Base-by-base conservation (phyloP, 306 rosid genomes). In the Vicia faba region DNA sequence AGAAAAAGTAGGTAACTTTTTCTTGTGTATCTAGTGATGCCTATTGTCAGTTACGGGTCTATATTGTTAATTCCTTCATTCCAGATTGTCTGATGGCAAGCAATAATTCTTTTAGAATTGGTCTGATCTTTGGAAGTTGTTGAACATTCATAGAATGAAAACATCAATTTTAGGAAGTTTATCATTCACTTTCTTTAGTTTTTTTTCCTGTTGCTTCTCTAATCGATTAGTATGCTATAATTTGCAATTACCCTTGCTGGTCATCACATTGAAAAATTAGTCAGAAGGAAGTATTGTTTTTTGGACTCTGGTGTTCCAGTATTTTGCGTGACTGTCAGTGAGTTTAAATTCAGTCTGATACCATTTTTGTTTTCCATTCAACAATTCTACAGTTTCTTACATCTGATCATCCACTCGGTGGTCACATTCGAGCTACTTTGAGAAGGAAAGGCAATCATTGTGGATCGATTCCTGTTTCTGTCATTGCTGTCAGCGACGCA, bases 381-480 rank as follows among this genome's bases (percentile, higher is more conserved):
- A 61, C 66, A 38, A 66, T 56, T 76, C 33, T 80, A 45, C 90
- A 93, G 98, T 89, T 88, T 81, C 87, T 85, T 71, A 38, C 85
- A 60, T 55, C 74, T 68, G 80, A 78, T 69, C 95, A 88, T 75
- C 99, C 99, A 28, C 83, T 93, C 28, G 62, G 84, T 85, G 90
- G 99, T 76, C 99, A 93, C 79, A 68, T 93, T 54, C 88, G 87
- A 79, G 95, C 88, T 70, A 77, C 80, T 67, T 77, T 84, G 84
- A 59, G 51, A 84, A 86, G 92, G 68, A 81, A 93, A 82, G 88
- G 83, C 69, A 86, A 85, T 62, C 80, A 69, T 62, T 79, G 65
- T 55, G 89, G 95, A 70, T 66, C 66, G 10, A 43, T 90, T 72
- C 96, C 99, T 50, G 71, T 82, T 78, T 85, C 96, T 74, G 84